Evolutionary conservation across 1,284 basidiomycete species (phyloP).

Genomic region (Puccinia hordei): DNA sequence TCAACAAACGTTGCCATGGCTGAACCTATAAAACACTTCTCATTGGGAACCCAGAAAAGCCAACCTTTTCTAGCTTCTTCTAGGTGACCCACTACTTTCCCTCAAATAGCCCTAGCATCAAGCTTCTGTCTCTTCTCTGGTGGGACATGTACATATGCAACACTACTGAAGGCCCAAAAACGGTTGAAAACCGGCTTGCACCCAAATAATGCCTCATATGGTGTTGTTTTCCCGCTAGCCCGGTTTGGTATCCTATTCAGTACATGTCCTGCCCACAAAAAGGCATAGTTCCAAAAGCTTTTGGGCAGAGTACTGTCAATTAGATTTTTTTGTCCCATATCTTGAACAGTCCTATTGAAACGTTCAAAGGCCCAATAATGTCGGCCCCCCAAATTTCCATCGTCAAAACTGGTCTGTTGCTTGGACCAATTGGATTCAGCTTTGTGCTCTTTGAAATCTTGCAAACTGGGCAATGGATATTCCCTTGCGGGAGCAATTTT

Average conservation of each 20-base stretch:
- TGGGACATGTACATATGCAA: background rate
- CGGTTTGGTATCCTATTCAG: too few relatives aligned
- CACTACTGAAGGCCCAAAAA: background rate
- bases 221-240: too few relatives aligned
- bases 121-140: too few relatives aligned
- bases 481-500: too few relatives aligned
- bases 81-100: background rate
- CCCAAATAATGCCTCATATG: too few relatives aligned
- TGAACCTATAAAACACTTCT: background rate
- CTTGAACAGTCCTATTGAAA: background rate
- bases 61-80: slow-evolving; percentile 20
- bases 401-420: background rate
- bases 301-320: background rate
- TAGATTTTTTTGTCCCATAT: background rate
- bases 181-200: too few relatives aligned
- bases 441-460: background rate
- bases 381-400: too few relatives aligned
- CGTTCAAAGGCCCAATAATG: background rate
- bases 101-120: background rate
- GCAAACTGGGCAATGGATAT: background rate
- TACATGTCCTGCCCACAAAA: too few relatives aligned
- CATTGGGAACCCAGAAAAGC: background rate
- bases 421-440: background rate
- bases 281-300: background rate
- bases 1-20: background rate